phyloP scores from a whole-genome alignment of 805 yeast species.

The Ogataea paradorogensis region DNA sequence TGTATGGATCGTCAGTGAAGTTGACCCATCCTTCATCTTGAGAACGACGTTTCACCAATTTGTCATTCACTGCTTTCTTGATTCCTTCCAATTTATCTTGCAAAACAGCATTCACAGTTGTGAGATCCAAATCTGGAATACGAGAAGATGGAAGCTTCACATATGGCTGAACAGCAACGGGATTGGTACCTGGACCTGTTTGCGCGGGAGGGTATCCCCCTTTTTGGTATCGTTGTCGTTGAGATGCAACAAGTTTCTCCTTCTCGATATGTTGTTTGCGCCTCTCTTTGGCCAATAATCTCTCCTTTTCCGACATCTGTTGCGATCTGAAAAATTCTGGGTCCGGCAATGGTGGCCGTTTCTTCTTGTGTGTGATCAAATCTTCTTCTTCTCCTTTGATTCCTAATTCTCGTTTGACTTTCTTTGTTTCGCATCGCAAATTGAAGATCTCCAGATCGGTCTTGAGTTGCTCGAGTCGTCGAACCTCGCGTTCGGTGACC shows the following conservation, averaged over 20 bases:
- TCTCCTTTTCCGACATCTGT: constrained; percentile 17
- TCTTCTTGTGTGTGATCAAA: constrained; percentile 72
- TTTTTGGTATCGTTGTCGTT: constrained; percentile 21
- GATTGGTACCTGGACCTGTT: constrained; percentile 16
- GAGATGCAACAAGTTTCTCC: constrained; percentile 24
- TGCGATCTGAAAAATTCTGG: constrained; percentile 18
- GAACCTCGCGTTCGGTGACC: constrained; percentile 72
- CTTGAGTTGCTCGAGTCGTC: constrained; percentile 58
- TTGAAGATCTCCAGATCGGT: constrained; percentile 68
- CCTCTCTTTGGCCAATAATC: constrained; percentile 19
- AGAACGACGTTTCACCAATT: constrained; percentile 67
- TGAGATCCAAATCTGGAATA: constrained; percentile 88
- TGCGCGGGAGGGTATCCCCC: constrained; percentile 25
- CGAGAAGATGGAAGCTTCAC: constrained; percentile 86
- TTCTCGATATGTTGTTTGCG: constrained; percentile 21
- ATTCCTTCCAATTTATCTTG: constrained; percentile 75
- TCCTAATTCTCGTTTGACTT: constrained; percentile 69
- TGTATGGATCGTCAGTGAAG: constrained; percentile 80
- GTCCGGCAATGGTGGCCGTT: constrained; percentile 37
- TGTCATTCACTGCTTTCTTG: constrained; percentile 80
- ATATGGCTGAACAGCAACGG: constrained; percentile 65
- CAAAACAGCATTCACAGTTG: constrained; percentile 73
- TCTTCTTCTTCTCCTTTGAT: constrained; percentile 84
- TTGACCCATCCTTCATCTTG: constrained; percentile 77
- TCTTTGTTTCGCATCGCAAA: constrained; percentile 67